phyloP scores from a whole-genome alignment of 2,329 filamentous ascomycete genomes.

The Nemania sp. region DNA sequence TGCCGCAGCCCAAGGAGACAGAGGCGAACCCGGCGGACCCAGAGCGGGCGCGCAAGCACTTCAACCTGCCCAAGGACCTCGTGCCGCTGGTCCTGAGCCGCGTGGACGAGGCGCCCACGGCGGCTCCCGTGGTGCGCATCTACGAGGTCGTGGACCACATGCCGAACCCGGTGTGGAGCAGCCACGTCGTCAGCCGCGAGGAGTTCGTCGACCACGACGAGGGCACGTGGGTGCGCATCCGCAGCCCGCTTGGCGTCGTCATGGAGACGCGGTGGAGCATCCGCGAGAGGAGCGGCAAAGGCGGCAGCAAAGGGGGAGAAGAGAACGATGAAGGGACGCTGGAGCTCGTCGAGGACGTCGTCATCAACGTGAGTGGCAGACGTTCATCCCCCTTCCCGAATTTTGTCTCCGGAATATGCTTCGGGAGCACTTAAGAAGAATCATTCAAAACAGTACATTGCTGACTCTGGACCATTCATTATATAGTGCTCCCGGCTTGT shows the following conservation, averaged over 20 bases:
- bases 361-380: too few species aligned
- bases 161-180: slow-evolving; percentile 60
- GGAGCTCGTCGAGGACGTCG: slow-evolving; percentile 55
- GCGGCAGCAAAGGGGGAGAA: slow-evolving; percentile 35
- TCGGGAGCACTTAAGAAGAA: too few species aligned
- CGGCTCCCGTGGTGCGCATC: slow-evolving; percentile 35
- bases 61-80: slow-evolving; percentile 33
- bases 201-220: slow-evolving; percentile 56
- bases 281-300: slow-evolving; percentile 41
- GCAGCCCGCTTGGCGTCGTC: slow-evolving; percentile 54
- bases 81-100: slow-evolving; percentile 28
- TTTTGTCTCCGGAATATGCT: too few species aligned
- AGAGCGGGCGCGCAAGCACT: slow-evolving; percentile 37
- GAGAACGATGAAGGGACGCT: slow-evolving; percentile 30
- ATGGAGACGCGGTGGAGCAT: slow-evolving; percentile 58
- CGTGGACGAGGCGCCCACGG: background rate
- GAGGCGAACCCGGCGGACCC: slow-evolving; percentile 27
- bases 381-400: too few species aligned
- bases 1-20: slow-evolving; percentile 34
- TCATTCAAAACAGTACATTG: too few species aligned
- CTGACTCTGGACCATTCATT: too few species aligned
- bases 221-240: slow-evolving; percentile 57
- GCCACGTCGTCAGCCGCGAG: slow-evolving; percentile 57
- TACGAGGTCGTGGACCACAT: slow-evolving; percentile 58
- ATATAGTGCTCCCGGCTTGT: slow-evolving; percentile 58